Percentiles rank a stretch among this genome's conserved stretches.
phyloP scores from a whole-genome alignment of 2,329 filamentous ascomycete genomes.

The Aspergillus fumigatiaffinis region DNA sequence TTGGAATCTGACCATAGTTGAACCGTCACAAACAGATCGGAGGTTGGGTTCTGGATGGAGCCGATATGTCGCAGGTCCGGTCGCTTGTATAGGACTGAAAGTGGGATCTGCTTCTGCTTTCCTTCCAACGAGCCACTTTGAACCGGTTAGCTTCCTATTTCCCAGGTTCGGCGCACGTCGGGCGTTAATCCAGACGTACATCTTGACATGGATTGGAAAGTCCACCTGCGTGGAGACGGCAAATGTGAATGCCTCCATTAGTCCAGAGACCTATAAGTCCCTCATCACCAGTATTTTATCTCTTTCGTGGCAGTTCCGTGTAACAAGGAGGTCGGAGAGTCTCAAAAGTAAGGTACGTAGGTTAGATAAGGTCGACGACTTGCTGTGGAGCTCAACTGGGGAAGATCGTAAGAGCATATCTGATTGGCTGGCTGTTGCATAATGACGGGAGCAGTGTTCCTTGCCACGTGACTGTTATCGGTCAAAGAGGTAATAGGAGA shows the following conservation, averaged over 20 bases:
- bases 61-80: conserved; percentile 82
- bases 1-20: conserved; percentile 97
- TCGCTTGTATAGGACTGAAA: conserved; percentile 72
- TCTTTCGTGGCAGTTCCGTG: background rate
- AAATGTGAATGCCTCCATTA: conserved; percentile 95
- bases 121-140: conserved; percentile 71
- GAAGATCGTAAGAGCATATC: background rate
- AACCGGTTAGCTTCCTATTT: background rate
- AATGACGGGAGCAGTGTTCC: conserved; percentile 9
- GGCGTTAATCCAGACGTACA: conserved; percentile 46
- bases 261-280: background rate
- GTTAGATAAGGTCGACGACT: background rate
- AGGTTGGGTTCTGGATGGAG: conserved; percentile 76
- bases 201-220: conserved; percentile 62
- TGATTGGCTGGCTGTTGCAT: conserved; percentile 10
- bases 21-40: conserved; percentile 87
- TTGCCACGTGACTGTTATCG: conserved; percentile 6
- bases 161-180: background rate
- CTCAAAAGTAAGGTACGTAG: background rate
- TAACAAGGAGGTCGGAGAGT: background rate
- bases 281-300: background rate
- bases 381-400: conserved; percentile 2
- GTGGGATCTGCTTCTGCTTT: conserved; percentile 68
- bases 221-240: conserved; percentile 81
- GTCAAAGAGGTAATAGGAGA: background rate